Evolutionary conservation across 495 filamentous ascomycete genomes (phyloP).

Genomic region (Aspergillus egyptiacus): DNA sequence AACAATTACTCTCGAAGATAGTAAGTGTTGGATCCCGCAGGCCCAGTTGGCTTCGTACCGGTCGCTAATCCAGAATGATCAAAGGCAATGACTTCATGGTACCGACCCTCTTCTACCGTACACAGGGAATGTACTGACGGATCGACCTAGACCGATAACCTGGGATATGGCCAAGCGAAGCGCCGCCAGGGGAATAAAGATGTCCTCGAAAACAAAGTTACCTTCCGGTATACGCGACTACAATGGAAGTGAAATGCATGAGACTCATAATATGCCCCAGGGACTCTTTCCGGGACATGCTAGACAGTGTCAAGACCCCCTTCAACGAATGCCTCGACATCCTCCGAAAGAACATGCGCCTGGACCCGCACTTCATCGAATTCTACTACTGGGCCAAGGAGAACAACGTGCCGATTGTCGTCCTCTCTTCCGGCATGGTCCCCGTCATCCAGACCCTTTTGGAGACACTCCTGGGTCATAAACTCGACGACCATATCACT

Average conservation of each 20-base stretch:
- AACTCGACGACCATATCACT: conserved; percentile 58
- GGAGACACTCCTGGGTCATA: conserved; percentile 67
- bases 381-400: conserved; percentile 76
- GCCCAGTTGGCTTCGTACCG: neutral
- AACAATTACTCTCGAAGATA: conserved; percentile 85
- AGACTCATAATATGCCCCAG: conserved; percentile 26
- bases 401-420: conserved; percentile 85
- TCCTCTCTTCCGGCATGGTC: conserved; percentile 84
- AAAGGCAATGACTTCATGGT: conserved; percentile 84
- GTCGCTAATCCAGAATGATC: conserved; percentile 18
- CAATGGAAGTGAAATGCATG: neutral
- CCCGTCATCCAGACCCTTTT: conserved; percentile 85
- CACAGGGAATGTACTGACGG: conserved; percentile 1
- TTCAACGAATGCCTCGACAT: conserved; percentile 72
- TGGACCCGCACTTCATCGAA: conserved; percentile 78
- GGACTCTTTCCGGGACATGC: conserved; percentile 82
- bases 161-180: conserved; percentile 67
- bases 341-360: conserved; percentile 73
- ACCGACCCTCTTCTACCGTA: conserved; percentile 4
- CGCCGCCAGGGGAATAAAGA: conserved; percentile 63
- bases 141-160: conserved; percentile 67
- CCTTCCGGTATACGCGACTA: conserved; percentile 56
- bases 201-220: conserved; percentile 57
- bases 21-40: conserved; percentile 40
- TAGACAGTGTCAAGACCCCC: conserved; percentile 70